Evolutionary conservation across 805 yeast species (phyloP).

Genomic region (Scheffersomyces stipitis): DNA sequence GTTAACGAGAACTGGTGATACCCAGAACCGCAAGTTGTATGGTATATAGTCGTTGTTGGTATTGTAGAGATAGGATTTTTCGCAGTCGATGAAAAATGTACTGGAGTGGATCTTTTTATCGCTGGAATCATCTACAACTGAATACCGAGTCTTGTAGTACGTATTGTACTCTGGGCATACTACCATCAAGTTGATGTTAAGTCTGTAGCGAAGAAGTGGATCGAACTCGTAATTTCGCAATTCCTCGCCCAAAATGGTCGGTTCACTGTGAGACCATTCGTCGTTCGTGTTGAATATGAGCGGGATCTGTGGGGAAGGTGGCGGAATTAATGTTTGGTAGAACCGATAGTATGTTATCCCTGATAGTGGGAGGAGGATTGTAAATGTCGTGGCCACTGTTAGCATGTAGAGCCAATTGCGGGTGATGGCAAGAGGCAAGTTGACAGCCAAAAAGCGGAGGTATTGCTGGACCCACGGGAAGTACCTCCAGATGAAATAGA

Average conservation of each 20-base stretch:
- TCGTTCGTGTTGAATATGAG: slow-evolving; percentile 5
- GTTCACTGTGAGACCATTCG: background rate
- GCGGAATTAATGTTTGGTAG: slow-evolving; percentile 34
- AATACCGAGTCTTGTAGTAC: slow-evolving; percentile 11
- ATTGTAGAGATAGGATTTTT: slow-evolving; percentile 26
- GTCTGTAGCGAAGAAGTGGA: slow-evolving; percentile 17
- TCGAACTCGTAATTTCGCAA: slow-evolving; percentile 6
- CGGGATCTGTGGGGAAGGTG: slow-evolving; percentile 15
- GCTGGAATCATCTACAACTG: slow-evolving; percentile 1
- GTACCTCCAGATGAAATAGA: too few species aligned
- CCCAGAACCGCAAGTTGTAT: slow-evolving; percentile 36
- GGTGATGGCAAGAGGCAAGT: slow-evolving; percentile 18
- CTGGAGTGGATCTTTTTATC: slow-evolving; percentile 1
- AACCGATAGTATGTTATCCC: slow-evolving; percentile 34
- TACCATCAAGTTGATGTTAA: slow-evolving; percentile 21
- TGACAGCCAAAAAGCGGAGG: background rate
- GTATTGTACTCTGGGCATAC: slow-evolving; percentile 22
- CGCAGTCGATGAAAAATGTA: slow-evolving; percentile 27
- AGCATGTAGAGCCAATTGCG: slow-evolving; percentile 24
- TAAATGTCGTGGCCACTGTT: slow-evolving; percentile 17
- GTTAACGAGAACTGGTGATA: slow-evolving; percentile 32
- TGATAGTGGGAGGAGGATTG: slow-evolving; percentile 35
- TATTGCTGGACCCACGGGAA: background rate
- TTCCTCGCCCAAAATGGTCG: slow-evolving; percentile 3
- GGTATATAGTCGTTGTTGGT: slow-evolving; percentile 34